Percentiles rank a stretch among this genome's conserved stretches.
phyloP scores from a whole-genome alignment of 805 yeast species.

The Sugiyamaella americana region DNA sequence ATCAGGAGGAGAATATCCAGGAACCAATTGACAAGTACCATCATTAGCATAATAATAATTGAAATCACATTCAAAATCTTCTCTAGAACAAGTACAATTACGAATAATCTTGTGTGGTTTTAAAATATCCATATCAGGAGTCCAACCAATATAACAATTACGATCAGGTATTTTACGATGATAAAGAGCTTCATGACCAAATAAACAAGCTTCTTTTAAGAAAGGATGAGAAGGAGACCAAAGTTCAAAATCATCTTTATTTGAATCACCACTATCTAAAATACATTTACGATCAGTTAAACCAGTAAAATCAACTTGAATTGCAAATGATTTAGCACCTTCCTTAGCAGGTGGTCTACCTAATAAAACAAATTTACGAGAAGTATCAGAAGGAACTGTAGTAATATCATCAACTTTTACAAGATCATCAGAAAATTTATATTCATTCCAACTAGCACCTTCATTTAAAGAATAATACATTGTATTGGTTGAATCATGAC shows the following conservation, averaged over 20 bases:
- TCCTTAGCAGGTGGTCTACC: conserved; percentile 41
- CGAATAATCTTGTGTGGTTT: conserved; percentile 49
- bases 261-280: conserved; percentile 40
- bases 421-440: conserved; percentile 51
- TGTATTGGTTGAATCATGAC: conserved; percentile 49
- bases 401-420: conserved; percentile 61
- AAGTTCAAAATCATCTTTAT: conserved; percentile 53
- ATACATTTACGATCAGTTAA: conserved; percentile 51
- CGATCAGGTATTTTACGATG: conserved; percentile 51
- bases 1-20: conserved; percentile 64
- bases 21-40: conserved; percentile 81
- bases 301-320: conserved; percentile 53
- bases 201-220: conserved; percentile 44
- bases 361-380: conserved; percentile 67
- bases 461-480: conserved; percentile 67
- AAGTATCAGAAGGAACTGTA: conserved; percentile 89
- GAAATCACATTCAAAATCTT: conserved; percentile 91
- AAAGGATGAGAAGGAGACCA: conserved; percentile 58
- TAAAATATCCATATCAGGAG: conserved; percentile 44
- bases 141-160: conserved; percentile 51
- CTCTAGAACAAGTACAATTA: conserved; percentile 79
- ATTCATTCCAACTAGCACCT: conserved; percentile 71
- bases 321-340: conserved; percentile 43
- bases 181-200: conserved; percentile 63
- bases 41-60: conserved; percentile 65